A percentile compares a stretch with the other conserved stretches of the same genome.
These are phyloP conservation scores for Aspergillus kassunensis DNA, from an alignment of 495 filamentous ascomycete species.

Conservation along the genomic window DNA sequence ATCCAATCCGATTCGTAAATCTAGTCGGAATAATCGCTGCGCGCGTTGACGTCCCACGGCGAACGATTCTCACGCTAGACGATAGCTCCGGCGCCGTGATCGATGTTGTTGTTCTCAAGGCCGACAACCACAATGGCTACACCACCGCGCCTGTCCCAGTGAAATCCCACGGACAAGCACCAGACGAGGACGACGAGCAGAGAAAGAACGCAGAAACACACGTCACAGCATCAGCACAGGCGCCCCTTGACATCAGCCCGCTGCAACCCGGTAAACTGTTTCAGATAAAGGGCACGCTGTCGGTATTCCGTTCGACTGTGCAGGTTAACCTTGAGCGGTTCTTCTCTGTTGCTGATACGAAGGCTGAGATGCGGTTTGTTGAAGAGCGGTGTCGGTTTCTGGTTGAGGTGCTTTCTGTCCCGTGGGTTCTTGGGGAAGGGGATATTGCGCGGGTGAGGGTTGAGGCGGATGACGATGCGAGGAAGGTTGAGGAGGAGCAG, in stretches of 20 bases:
- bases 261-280: constrained; percentile 66
- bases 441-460: constrained; percentile 52
- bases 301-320: constrained; percentile 54
- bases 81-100: constrained; percentile 80
- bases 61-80: constrained; percentile 68
- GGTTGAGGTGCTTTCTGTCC: constrained; percentile 56
- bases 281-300: constrained; percentile 73
- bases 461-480: constrained; percentile 44
- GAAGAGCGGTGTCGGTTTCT: constrained; percentile 60
- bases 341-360: constrained; percentile 54
- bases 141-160: constrained; percentile 19
- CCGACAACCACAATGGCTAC: neutral
- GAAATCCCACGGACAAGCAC: no score
- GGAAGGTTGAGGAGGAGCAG: constrained; percentile 36
- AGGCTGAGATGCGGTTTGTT: constrained; percentile 76
- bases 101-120: constrained; percentile 47
- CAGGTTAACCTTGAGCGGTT: constrained; percentile 72
- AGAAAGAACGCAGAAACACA: constrained; percentile 20
- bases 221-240: constrained; percentile 26
- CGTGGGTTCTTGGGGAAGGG: constrained; percentile 53
- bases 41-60: constrained; percentile 58
- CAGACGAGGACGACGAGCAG: no score
- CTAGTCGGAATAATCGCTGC: constrained; percentile 74
- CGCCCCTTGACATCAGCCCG: constrained; percentile 34
- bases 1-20: constrained; percentile 83